Evolutionary conservation across 768 basidiomycete genomes (phyloP), one percentile per base, ranked within the genome.

Genomic region (Auricularia heimuer): DNA sequence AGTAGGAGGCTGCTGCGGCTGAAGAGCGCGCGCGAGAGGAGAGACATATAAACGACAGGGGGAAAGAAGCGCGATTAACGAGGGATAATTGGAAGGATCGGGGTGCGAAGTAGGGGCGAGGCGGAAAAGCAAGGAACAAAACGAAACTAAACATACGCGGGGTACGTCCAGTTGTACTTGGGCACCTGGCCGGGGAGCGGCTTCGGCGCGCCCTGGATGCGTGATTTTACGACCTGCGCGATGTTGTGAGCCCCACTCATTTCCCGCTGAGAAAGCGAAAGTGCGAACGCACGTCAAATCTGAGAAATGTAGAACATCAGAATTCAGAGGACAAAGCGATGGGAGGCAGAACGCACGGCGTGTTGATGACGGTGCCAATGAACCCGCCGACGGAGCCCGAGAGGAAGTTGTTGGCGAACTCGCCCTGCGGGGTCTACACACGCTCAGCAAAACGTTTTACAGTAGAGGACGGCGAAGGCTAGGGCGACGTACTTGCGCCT

Each of bases 141-240:
- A 29, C 29, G 45, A 65, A 63, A 35, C 64, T 44, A 54, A n/a
- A 67, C 77, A 39, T 69, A 83, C 66, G 92, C 90, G 16, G 95
- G 94, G 78, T 95, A 94, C 63, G 95, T 88, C 95, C 95, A 97
- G 76, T 90, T 90, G 77, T 95, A 94, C 72, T 94, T 95, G 21
- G 90, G 89, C 1, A 75, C 75, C n/a, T 86, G 85, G 16, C 92
- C 92, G 0, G 89, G 68, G 3, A 71, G 83, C 35, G 80, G 71
- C 68, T 81, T 84, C 51, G 78, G 78, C 21, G 83, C 76, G 54
- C 90, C 87, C 77, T 99, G 97, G 45, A 98, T 94, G 58, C 96
- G 89, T 16, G 94, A 94, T 77, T 98, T 98, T 67, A 97, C 91
- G 67, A 98, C 94, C 89, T 96, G 68, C 21, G 56, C 18, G 8